Evolutionary conservation across 805 yeast species (phyloP), one percentile per base, ranked within the genome.

Genomic region (Cyberlindnera suaveolens): DNA sequence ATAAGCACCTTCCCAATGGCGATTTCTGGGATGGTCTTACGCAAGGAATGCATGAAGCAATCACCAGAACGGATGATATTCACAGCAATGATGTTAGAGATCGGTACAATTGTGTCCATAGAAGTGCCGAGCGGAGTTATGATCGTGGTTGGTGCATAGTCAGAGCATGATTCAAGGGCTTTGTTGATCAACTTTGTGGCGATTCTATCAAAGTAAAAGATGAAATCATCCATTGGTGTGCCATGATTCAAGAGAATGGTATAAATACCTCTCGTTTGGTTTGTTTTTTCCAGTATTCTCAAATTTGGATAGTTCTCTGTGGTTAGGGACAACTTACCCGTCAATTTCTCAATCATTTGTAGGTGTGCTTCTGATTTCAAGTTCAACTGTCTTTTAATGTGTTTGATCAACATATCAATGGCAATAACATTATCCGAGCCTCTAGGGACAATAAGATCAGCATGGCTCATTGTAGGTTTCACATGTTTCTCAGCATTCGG

Each of bases 31-130:
- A 88, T 70, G 0, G 90, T 77, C 50, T 80, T 80, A 46, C 85
- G 77, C 33, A 91, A 67, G 0, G 96, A 82, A 27, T 74, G 76
- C 77, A 85, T 81, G 56, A 90, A 90, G 57, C 96, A 86, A 60
- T 89, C 97, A 5, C 99, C 99, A 0, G 96, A 89, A 49, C 96
- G 73, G 27, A 90, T 82, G 34, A 90, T 77, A 49, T 83, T 83
- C 6, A 88, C 85, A 0, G 93, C 93, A 26, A 84, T 68, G 9
- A 85, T 66, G 11, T 73, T 71, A 45, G 77, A 77, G 36, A 61
- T 66, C 9, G 55, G 44, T 1, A 47, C 33, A 5, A 66, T 56
- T 15, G 68, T 53, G 1, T 49, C 34, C 10, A 69, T 26, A 1
- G 18, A 31, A 19, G 51, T 19, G 1, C 66, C 70, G 1, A 64